A percentile compares a stretch with the other conserved stretches of the same genome.
phyloP scores from a whole-genome alignment of 2,329 filamentous ascomycete genomes.

The Diaporthe sp. region DNA sequence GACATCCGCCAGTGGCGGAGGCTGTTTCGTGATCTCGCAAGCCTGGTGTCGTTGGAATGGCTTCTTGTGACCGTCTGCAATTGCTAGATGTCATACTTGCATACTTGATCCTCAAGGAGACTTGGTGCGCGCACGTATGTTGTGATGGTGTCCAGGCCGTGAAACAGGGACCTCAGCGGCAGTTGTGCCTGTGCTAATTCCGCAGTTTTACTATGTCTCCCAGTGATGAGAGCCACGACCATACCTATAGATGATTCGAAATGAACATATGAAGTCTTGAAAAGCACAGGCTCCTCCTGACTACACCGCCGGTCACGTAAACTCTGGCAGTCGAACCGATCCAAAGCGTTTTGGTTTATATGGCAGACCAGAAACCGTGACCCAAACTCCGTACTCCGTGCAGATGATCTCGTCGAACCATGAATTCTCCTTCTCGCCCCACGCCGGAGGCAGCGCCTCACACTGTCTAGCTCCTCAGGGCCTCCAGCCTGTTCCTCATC shows the following conservation, averaged over 20 bases:
- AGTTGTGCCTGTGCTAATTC: neutral
- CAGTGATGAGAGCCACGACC: neutral
- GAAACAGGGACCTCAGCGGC: neutral
- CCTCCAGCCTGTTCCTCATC: constrained; percentile 93
- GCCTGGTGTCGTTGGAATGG: no score
- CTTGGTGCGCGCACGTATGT: neutral
- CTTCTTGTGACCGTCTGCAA: no score
- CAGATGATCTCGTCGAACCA: constrained; percentile 30
- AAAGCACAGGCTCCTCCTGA: constrained; percentile 10
- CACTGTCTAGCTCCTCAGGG: constrained; percentile 80
- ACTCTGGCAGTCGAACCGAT: neutral
- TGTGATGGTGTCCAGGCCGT: no score
- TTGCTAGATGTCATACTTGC: neutral
- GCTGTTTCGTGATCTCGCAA: neutral
- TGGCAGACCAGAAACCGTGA: constrained; percentile 32
- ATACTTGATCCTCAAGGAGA: neutral
- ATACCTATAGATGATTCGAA: constrained; percentile 3
- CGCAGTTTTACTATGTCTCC: neutral
- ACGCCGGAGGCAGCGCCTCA: neutral
- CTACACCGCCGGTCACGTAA: neutral
- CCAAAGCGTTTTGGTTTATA: constrained; percentile 13
- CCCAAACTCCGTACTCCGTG: constrained; percentile 39
- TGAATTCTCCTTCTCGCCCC: neutral
- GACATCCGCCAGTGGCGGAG: neutral
- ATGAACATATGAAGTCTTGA: neutral